These are phyloP conservation scores for Thelonectria discophora DNA, from an alignment of 2,329 filamentous ascomycete genomes.

Conservation along the genomic window DNA sequence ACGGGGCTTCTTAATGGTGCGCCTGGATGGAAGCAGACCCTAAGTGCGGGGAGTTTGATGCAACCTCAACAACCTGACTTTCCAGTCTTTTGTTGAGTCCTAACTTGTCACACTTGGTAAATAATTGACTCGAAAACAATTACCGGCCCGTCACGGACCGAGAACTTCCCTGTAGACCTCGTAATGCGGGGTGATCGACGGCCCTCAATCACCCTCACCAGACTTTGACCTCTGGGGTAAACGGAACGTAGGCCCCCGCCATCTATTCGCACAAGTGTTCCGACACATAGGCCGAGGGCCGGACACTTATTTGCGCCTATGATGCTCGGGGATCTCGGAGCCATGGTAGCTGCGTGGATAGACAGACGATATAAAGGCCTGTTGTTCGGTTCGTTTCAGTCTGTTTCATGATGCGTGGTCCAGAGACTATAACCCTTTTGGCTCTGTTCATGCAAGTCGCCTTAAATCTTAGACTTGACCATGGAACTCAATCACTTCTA, in stretches of 20 bases:
- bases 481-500: conserved; percentile 10
- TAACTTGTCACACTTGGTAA: too few relatives aligned
- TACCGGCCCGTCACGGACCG: neutral
- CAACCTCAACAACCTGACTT: neutral
- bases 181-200: neutral
- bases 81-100: neutral
- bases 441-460: neutral
- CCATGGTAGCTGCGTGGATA: neutral
- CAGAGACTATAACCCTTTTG: neutral
- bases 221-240: neutral
- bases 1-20: neutral
- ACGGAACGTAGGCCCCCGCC: neutral
- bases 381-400: too few relatives aligned
- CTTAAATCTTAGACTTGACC: neutral
- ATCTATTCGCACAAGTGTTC: neutral
- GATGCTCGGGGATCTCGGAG: conserved; percentile 7
- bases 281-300: neutral
- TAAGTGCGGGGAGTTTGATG: neutral
- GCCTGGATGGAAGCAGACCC: neutral
- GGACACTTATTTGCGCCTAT: neutral
- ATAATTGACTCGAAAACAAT: neutral
- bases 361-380: neutral
- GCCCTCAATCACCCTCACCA: neutral
- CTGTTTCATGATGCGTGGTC: neutral
- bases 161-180: neutral